phyloP scores from a whole-genome alignment of 2,329 filamentous ascomycete genomes.

The Dryadomyces quercus-mongolicae region DNA sequence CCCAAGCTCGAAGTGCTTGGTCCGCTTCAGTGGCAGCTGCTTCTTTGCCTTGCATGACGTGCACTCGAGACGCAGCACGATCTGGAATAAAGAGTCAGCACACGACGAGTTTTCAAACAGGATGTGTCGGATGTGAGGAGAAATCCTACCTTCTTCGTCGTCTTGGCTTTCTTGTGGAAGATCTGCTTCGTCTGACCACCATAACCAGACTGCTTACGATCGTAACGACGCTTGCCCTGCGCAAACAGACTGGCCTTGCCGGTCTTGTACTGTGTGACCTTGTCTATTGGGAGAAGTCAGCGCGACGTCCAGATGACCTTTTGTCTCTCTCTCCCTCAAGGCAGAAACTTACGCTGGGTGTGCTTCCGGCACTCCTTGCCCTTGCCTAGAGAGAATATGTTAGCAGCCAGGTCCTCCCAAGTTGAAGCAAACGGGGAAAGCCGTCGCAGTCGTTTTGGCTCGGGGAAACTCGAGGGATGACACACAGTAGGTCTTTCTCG shows the following conservation, averaged over 20 bases:
- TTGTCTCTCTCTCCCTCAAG: not conserved
- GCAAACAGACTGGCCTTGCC: slow-evolving; percentile 25
- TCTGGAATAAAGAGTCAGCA: slow-evolving; percentile 24
- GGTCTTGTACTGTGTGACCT: slow-evolving; percentile 70
- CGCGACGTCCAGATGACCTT: no score
- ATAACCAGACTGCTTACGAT: slow-evolving; percentile 87
- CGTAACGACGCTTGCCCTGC: slow-evolving; percentile 98
- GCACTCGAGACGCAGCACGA: slow-evolving; percentile 97
- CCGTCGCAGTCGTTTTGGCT: no score
- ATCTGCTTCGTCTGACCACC: slow-evolving; percentile 99
- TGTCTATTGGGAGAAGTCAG: slow-evolving; percentile 31
- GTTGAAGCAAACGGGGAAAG: not conserved
- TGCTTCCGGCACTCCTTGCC: slow-evolving; percentile 72
- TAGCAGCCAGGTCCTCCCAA: slow-evolving; percentile 2
- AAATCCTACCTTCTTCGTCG: slow-evolving; percentile 71
- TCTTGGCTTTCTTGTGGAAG: slow-evolving; percentile 99
- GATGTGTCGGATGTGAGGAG: not conserved
- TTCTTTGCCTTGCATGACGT: slow-evolving; percentile 96
- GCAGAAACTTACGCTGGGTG: slow-evolving; percentile 35
- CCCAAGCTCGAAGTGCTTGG: slow-evolving; percentile 99
- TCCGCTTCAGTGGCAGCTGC: slow-evolving; percentile 96
- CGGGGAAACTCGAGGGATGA: not conserved
- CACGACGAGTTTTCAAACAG: no score
- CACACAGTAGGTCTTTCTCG: slow-evolving; percentile 16
- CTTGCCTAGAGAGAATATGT: slow-evolving; percentile 35